Base-by-base conservation (phyloP, 495 filamentous ascomycete genomes). In the Neurospora africana region DNA sequence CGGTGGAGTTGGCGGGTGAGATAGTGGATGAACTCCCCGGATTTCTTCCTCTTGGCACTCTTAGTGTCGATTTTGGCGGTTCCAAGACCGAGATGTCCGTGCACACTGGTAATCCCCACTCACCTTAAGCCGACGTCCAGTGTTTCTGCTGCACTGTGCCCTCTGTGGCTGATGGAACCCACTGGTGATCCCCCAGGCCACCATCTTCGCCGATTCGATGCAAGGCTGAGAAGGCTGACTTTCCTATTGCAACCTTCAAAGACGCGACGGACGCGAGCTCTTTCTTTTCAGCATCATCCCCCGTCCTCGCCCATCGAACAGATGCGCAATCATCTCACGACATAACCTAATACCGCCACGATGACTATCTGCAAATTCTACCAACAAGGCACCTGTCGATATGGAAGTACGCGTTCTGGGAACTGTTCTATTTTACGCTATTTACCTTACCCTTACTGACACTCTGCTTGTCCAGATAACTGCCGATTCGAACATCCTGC, bases 281-380 rank as follows among this genome's bases (percentile, higher is more conserved):
- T 61, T 30, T 61, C 27, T 17, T 2, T 30, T 61, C 53, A 30
- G 53, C 53, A 61, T 61, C 17, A 0, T 61, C 53, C 6, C 2
- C 5, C 21, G 1, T 33, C 13, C 23, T 4, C 47, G 21, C 0
- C 11, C 13, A 58, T 13, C 11, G 2, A 13, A 13, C 23, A 58
- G 23, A 61, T 61, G 53, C 27, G 23, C 53, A 6, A 61, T 61
- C 27, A 33, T 8, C 53, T 30, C 27, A 33, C 27, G 13, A 61
- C 7, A 33, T 61, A 61, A 23, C 53, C 53, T 33, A 68, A 23
- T 36, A 68, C 43, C 58, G 61, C 38, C 44, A 74, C 72, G 1
- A 91, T 91, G 89, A 75, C 79, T 5, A 81, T 93, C 74, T 97
- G 93, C 84, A 85, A 77, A 43, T 94, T 88, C 78, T 97, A 84